Evolutionary conservation across 179 eudicot genomes (phyloP), one percentile per base, ranked within the genome.

Genomic region (Gypsophila paniculata): DNA sequence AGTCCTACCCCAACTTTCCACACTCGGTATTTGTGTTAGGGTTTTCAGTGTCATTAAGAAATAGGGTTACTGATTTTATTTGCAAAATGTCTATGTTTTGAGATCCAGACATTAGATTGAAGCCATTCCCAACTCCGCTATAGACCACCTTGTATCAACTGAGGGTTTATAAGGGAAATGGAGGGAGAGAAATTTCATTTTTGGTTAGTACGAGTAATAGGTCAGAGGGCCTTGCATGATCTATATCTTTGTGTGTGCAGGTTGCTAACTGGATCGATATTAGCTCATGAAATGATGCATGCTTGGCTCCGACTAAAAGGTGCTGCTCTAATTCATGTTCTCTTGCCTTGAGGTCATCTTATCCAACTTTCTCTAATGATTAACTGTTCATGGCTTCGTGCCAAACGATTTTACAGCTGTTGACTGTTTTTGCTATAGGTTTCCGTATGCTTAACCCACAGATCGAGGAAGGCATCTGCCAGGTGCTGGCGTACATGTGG

Each of bases 261-360:
- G 86, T 78, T 90, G 79, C 83, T 88, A 39, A 90, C 93, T 15
- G 93, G 93, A 38, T 87, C 96, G 39, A 90, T 90, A 76, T 77
- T 90, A 77, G 93, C 93, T 63, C 96, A 90, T 66, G 93, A 90
- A 82, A 86, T 88, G 96, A 90, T 90, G 96, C 96, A 90, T 51
- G 96, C 96, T 39, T 90, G 91, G 93, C 87, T 90, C 57, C 88
- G 96, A 61, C 90, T 90, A 42, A 74, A 80, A 82, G 96, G 96
- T 90, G 34, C 34, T 29, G 34, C 34, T 29, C 34, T 29, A 6
- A 42, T 42, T 54, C 59, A 54, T 6, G 8, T 0, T 54, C 23
- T 54, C 25, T 19, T 54, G 19, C 59, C 59, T 54, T 9, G 11
- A 54, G 59, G 18, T 54, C 5, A 1, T 6, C 22, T 54, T 54